Base-by-base conservation (phyloP, 768 basidiomycete species). In the Pleurotus platypus region DNA sequence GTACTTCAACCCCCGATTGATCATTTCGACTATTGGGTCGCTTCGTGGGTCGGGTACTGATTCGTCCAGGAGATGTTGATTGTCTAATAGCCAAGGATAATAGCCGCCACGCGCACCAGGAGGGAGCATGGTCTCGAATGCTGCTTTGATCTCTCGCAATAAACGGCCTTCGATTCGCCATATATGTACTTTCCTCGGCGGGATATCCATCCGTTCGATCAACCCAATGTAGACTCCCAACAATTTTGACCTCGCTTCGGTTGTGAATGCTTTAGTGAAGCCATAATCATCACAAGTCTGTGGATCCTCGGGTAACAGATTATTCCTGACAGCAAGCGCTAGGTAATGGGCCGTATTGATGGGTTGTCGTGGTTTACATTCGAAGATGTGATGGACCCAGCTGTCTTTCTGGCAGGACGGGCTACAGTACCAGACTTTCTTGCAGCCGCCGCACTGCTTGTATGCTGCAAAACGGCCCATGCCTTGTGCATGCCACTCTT, bases 271-370 rank as follows among this genome's bases (percentile, higher is more conserved):
- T 9, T 63, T 63, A 2, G 56, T 42, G 49, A 77, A 75, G 2
- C 76, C 75, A 56, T 70, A 77, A 55, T 75, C 74, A 24, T 61
- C 30, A 15, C 64, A 58, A 9, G 76, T 76, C 53, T 72, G 67
- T 1, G 51, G 37, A 58, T 75, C 60, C 8, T 66, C 61, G 5
- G 74, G 76, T 9, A 73, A 18, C 5, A 57, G 38, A 47, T 72
- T 58, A 35, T 53, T 7, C 15, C 61, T 40, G n/a, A 62, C 63
- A 9, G 72, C 72, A 16, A 62, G 65, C 0, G 65, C 64, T 22
- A 77, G 67, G 54, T 69, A 57, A 55, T 75, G 63, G 24, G 68
- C 69, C 4, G 71, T 72, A 58, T 58, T 69, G 55, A 72, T 64
- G 4, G 62, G 57, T 16, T 58, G 26, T 6, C 47, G 49, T 1